phyloP scores from a whole-genome alignment of 306 rosid species.

The barrel medic (Medicago truncatula) region MtrunA17r5.0-ANR NC_053045.1:37140001-37140500 shows the following conservation, averaged over 20 bases:
- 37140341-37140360: constrained; percentile 16
- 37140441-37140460: neutral
- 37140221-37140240: constrained; percentile 76
- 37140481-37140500: constrained; percentile 23
- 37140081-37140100: constrained; percentile 93
- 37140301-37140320: constrained; percentile 63
- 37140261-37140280: constrained; percentile 72
- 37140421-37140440: constrained; percentile 1
- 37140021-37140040: constrained; percentile 72
- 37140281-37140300: constrained; percentile 83
- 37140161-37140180: constrained; percentile 60
- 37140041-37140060: constrained; percentile 66
- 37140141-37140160: constrained; percentile 75
- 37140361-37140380: neutral
- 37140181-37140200: constrained; percentile 52
- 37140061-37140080: constrained; percentile 75
- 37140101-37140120: constrained; percentile 81
- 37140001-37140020: constrained; percentile 99
- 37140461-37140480: constrained; percentile 30
- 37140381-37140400: constrained; percentile 11
- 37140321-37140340: constrained; percentile 23
- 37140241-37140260: constrained; percentile 83
- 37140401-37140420: constrained; percentile 18
- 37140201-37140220: constrained; percentile 47
- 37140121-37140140: constrained; percentile 93